Evolutionary conservation across 805 yeast genomes (phyloP).

Genomic region (Pichia occidentalis): DNA sequence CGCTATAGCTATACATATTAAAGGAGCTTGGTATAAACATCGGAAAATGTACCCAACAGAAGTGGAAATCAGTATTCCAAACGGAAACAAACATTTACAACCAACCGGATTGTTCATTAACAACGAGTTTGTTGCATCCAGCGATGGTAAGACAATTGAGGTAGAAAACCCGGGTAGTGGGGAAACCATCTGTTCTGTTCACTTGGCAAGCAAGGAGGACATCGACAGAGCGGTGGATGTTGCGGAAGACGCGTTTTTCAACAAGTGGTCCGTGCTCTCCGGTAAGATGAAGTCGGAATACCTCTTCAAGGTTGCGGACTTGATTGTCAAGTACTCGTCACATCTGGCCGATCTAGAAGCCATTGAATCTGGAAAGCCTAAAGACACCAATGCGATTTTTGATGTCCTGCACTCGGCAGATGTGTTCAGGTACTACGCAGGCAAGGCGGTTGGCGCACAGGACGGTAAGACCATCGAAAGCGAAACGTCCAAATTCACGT

Average conservation of each 20-base stretch:
- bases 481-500: conserved; percentile 47
- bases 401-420: conserved; percentile 55
- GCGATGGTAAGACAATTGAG: conserved; percentile 49
- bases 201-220: conserved; percentile 45
- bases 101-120: conserved; percentile 88
- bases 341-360: conserved; percentile 52
- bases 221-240: conserved; percentile 47
- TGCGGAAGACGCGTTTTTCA: conserved; percentile 44
- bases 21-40: no score
- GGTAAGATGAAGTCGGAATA: conserved; percentile 42
- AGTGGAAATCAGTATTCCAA: conserved; percentile 35
- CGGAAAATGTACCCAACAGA: conserved; percentile 7
- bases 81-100: conserved; percentile 48
- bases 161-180: conserved; percentile 55
- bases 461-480: conserved; percentile 58
- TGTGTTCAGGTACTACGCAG: conserved; percentile 61
- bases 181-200: conserved; percentile 42
- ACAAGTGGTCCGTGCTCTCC: conserved; percentile 40
- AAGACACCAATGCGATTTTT: conserved; percentile 42
- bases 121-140: conserved; percentile 59
- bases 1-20: no score
- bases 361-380: conserved; percentile 54
- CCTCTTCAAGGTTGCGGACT: conserved; percentile 42
- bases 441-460: conserved; percentile 64
- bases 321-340: conserved; percentile 43